A percentile compares a stretch with the other conserved stretches of the same genome.
Evolutionary conservation across 1,284 basidiomycete species (phyloP).

Genomic region (Veloboletus limbatus): DNA sequence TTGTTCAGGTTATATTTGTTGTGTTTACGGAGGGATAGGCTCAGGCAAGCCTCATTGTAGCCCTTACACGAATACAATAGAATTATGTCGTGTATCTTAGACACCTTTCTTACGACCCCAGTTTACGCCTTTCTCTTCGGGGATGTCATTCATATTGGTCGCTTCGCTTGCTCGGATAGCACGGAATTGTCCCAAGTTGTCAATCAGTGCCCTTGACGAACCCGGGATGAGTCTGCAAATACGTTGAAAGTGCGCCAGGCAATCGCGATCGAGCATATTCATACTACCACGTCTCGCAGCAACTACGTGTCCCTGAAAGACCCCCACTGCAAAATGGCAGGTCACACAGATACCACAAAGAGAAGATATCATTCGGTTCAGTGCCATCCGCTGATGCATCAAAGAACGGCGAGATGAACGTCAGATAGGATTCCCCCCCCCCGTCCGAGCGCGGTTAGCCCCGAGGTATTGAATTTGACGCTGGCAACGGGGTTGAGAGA

Average conservation of each 20-base stretch:
- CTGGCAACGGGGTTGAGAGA: conserved; percentile 8
- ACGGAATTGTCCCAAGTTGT: too few species aligned
- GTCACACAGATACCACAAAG: conserved; percentile 7
- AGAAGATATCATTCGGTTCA: too few species aligned
- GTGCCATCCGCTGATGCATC: too few species aligned
- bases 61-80: conserved; percentile 15
- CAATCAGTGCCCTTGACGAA: too few species aligned
- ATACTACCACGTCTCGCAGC: not conserved
- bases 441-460: conserved; percentile 1
- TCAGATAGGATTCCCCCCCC: too few species aligned
- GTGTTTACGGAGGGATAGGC: conserved; percentile 13
- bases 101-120: conserved; percentile 9
- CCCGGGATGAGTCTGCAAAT: too few species aligned
- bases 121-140: conserved; percentile 1
- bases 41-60: conserved; percentile 25
- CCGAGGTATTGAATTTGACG: not conserved
- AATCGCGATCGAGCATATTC: not conserved
- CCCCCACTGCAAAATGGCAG: not conserved
- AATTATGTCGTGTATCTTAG: conserved; percentile 26
- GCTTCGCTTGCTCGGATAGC: conserved; percentile 3
- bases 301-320: too few species aligned
- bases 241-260: not conserved
- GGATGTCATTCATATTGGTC: not conserved
- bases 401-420: conserved; percentile 1
- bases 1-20: conserved; percentile 14